Base-by-base conservation (phyloP, 2,329 filamentous ascomycete species). In the Bipolaris bicolor region DNA sequence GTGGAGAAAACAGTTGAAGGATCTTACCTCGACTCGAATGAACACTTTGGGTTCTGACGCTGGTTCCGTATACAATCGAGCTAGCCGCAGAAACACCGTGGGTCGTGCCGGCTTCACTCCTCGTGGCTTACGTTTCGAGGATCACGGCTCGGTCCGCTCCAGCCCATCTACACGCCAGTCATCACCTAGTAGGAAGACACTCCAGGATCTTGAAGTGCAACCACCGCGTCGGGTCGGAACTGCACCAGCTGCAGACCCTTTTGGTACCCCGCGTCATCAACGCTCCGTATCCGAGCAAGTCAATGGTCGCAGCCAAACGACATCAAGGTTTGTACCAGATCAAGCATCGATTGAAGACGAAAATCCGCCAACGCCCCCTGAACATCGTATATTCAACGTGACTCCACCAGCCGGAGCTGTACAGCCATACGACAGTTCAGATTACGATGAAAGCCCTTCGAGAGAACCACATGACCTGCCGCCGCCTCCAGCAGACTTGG, bases 1-100 rank as follows among this genome's bases (percentile, higher is more conserved):
- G 64, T 99, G 95, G 95, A 87, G 93, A 65, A 90, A 88, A 71
- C 87, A 89, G 69, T 78, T 99, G 73, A 98, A 97, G 78, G 92
- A 97, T 57, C 81, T 94, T 43, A 97, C 94, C 0, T 87, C 90
- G 4, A 87, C 86, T 52, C 86, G 92, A 20, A 94, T 96, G 86
- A 86, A 86, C 26, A 39, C 73, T 26, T 46, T 72, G 9, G 58
- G 52, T 11, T 64, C 69, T 2, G 66, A 68, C n/a, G 49, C 61
- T 13, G 63, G 69, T 6, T 58, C 83, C 81, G 15, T 80, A 15
- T 68, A 67, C 58, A 64, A 70, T 22, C 65, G 73, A n/a, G 67
- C 72, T 37, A 74, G 74, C 52, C 74, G 78, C n/a, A 79, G 79
- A 49, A 79, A 79, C 54, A 80, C 77, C 22, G 72, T 76, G 7